Base-by-base conservation (phyloP, 768 basidiomycete species). In the Termitomyces sp. region DNA sequence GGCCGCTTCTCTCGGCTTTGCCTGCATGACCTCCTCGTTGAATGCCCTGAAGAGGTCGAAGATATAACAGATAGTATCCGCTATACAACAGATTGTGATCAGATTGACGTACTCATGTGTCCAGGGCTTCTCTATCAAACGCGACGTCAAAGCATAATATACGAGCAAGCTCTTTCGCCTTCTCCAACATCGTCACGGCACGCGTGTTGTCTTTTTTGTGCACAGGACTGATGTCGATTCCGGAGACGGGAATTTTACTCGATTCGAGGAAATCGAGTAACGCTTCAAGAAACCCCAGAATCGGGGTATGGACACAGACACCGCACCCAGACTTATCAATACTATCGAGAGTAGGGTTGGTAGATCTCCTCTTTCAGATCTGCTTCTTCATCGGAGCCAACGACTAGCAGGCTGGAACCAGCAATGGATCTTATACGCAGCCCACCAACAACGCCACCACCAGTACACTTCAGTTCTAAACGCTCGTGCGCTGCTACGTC, bases 21-120 rank as follows among this genome's bases (percentile, higher is more conserved):
- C 93, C 72, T 97, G 96, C 59, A 81, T 79, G 56, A 98, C 94
- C 74, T 93, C 91, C 60, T 82, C 82, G 69, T 96, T 96, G 74
- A 98, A 98, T 1, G 87, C 91, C 46, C 87, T 97, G 78, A 98
- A 98, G 18, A 93, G 84, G 69, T 98, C 95, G 70, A 98, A 98
- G 48, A n/a, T n/a, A n/a, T n/a, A 99, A 73, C 98, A 99, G 66
- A 99, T 98, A 70, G 98, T 98, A 72, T 97, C 95, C 62, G 96
- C 96, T 98, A 70, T 30, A 62, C 9, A 33, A 60, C 10, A 8
- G 35, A 53, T 36, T 28, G 43, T 36, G 5, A 50, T 61, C 35
- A 62, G 38, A 36, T 32, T 23, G 33, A 30, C 54, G 46, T 53
- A 50, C 18, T 38, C 59, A 32, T 35, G 20, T 28, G 41, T 12